Conservation (phyloP, 2,329 filamentous ascomycete genomes). For the Fusarium foetens region DNA sequence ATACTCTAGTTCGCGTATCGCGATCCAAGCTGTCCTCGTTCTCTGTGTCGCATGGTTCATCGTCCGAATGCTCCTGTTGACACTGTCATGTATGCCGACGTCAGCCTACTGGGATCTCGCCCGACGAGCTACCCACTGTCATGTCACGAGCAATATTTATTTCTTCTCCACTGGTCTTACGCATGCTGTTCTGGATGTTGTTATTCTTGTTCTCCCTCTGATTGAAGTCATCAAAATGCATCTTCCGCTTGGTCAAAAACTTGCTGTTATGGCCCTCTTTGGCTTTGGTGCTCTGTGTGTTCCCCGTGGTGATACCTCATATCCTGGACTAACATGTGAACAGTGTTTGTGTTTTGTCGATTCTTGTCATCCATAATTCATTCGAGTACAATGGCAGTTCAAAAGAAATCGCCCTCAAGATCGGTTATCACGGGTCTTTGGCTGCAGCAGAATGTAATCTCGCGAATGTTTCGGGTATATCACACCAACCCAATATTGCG, state of each 20-base stretch:
- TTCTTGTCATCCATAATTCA: conserved; percentile 40
- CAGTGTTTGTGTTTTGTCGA: conserved; percentile 38
- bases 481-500: fast-evolving
- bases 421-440: conserved; percentile 41
- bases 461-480: conserved; percentile 41
- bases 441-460: conserved; percentile 44
- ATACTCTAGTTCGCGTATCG: conserved; percentile 39
- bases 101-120: conserved; percentile 48
- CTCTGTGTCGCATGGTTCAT: conserved; percentile 41
- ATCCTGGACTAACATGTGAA: background rate
- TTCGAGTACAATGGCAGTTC: conserved; percentile 27
- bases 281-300: conserved; percentile 45
- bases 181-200: conserved; percentile 47
- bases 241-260: conserved; percentile 43
- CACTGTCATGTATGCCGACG: conserved; percentile 49
- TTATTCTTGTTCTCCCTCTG: conserved; percentile 46
- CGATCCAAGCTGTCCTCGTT: conserved; percentile 41
- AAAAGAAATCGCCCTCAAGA: conserved; percentile 40
- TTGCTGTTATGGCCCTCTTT: conserved; percentile 45
- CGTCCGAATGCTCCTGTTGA: conserved; percentile 44
- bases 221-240: conserved; percentile 46
- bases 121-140: conserved; percentile 39
- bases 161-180: conserved; percentile 46
- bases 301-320: fast-evolving
- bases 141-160: conserved; percentile 44